Base-by-base conservation (phyloP, 2,329 filamentous ascomycete genomes). In the Phyllosticta paracitricarpa region DNA sequence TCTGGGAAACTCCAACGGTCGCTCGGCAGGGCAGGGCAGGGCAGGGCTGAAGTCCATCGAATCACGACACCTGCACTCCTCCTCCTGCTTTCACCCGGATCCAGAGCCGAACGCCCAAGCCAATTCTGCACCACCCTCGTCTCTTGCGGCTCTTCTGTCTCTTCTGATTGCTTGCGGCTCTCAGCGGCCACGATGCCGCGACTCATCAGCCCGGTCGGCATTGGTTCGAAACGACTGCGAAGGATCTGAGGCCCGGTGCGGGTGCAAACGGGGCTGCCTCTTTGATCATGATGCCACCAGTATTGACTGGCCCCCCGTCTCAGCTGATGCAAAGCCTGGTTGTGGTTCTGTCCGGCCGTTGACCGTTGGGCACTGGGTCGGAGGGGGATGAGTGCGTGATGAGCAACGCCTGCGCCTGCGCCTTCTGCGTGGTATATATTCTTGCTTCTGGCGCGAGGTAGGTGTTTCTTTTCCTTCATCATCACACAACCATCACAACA, bases 371-470 rank as follows among this genome's bases (percentile, higher is more conserved):
- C 40, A 22, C 19, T 22, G 19, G 19, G 6, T 48, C 5, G 6
- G 1, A 48, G n/a, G 40, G 40, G 40, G 14, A 17, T 48, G 40
- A 17, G 7, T 48, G 40, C 5, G 40, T n/a, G 3, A n/a, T 48
- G 40, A 48, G 12, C 40, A 48, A 48, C n/a, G 40, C 40, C 40
- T 48, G 14, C n/a, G 40, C 40, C 40, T 48, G 14, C 17, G 40
- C 40, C 14, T 48, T 17, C 40, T n/a, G 14, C 26, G 52, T 22
- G 19, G 19, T 54, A 54, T 61, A 61, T 61, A 61, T 61, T 55
- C n/a, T 56, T 19, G 14, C n/a, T n/a, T 25, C 54, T 56, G 35
- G 58, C 58, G 30, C 54, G 54, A 53, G 58, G 58, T 56, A 25
- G 58, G 40, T 56, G 40, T 22, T 33, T 33, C 5, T 51, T 56